Conservation (phyloP, 2,329 filamentous ascomycete species). For the Epicoccum nigrum region DNA sequence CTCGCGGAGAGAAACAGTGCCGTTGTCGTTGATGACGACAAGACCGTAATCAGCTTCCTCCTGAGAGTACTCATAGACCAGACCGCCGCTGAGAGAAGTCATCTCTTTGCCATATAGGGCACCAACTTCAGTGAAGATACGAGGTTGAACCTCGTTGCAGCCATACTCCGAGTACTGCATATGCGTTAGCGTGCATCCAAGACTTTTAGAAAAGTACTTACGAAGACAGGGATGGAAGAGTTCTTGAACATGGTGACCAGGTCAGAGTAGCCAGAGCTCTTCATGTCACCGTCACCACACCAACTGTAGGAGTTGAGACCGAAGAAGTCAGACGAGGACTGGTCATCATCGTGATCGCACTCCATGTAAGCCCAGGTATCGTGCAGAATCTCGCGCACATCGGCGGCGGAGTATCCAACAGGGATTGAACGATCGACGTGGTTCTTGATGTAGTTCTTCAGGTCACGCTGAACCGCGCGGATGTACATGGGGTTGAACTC, state of each 20-base stretch:
- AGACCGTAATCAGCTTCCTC: constrained; percentile 67
- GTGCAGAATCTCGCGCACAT: constrained; percentile 74
- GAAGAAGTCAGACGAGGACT: constrained; percentile 74
- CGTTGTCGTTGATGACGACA: constrained; percentile 53
- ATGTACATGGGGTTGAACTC: constrained; percentile 64
- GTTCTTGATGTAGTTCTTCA: constrained; percentile 70
- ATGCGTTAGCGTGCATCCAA: neutral
- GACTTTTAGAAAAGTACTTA: constrained; percentile 6
- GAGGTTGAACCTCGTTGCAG: constrained; percentile 69
- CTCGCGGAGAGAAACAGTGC: constrained; percentile 49
- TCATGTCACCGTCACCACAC: constrained; percentile 71
- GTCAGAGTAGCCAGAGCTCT: constrained; percentile 64
- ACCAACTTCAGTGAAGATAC: constrained; percentile 76
- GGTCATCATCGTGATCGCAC: constrained; percentile 63
- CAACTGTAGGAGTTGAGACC: constrained; percentile 79
- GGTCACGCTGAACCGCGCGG: constrained; percentile 67
- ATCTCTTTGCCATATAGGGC: constrained; percentile 75
- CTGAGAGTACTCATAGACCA: constrained; percentile 82
- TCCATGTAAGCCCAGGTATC: constrained; percentile 80
- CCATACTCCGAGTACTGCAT: constrained; percentile 74
- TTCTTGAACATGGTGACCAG: constrained; percentile 69
- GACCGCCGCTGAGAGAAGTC: constrained; percentile 74
- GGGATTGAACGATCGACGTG: constrained; percentile 64
- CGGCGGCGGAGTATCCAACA: constrained; percentile 74
- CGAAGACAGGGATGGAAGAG: constrained; percentile 74